Base-by-base conservation (phyloP, 2,329 filamentous ascomycete genomes). In the Neopestalotiopsis sp. region DNA sequence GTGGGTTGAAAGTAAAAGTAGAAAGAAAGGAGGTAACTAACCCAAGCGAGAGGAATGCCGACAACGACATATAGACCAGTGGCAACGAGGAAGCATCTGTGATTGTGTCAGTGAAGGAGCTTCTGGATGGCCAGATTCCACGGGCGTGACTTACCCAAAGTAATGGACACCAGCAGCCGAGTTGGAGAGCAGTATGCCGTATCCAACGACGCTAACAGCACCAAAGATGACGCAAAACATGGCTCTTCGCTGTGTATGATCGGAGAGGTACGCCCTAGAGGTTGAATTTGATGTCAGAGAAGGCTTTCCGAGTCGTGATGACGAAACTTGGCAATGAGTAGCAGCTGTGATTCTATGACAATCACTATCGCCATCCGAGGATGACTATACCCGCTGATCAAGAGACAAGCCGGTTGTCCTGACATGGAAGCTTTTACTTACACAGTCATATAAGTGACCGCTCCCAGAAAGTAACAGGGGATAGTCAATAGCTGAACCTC, bases 401-500 rank as follows among this genome's bases (percentile, higher is more conserved):
- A 5, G 10, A 38, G 10, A 38, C 1, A 10, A 28, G 34, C 10
- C n/a, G n/a, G n/a, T n/a, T n/a, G n/a, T n/a, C n/a, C n/a, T n/a
- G n/a, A n/a, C n/a, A n/a, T n/a, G n/a, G n/a, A n/a, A n/a, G n/a
- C n/a, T n/a, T n/a, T n/a, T n/a, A 53, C 45, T 2, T 53, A 53
- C 2, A 89, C 84, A 9, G 84, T 71, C 77, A 95, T 87, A 77
- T 94, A 95, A 0, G 87, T 88, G 5, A 91, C 83, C 0, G 92
- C 92, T 4, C 92, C 93, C 4, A 94, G 78, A 5, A 89, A 88
- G 77, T 95, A 95, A 79, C 91, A 94, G 0, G 93, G 93, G 61
- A 95, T 92, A 0, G 93, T 95, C 42, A 95, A 86, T 40, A 93
- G 88, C 78, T 95, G 92, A 5, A 93, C 88, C 75, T 92, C 85